These are phyloP conservation scores for Termitomyces sp. DNA, from an alignment of 768 basidiomycete species.

Conservation along the genomic window DNA sequence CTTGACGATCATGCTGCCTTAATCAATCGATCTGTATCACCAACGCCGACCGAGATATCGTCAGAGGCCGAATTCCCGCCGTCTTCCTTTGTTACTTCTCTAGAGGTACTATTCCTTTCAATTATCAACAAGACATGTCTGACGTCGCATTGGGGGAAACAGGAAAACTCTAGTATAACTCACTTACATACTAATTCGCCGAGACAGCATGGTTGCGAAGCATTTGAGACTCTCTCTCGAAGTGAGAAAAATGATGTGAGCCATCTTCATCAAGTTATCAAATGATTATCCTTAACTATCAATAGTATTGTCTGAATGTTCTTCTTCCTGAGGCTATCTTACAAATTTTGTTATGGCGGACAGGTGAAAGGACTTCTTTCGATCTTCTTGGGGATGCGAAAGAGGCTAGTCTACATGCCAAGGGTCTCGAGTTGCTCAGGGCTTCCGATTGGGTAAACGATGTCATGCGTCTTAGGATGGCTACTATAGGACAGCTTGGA, in stretches of 20 bases:
- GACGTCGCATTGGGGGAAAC: background rate
- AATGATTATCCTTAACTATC: background rate
- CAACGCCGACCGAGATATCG: conserved; percentile 15
- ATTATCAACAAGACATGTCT: background rate
- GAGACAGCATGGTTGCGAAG: conserved; percentile 30
- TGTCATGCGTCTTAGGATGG: conserved; percentile 37
- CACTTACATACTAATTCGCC: conserved; percentile 4
- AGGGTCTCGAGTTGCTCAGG: conserved; percentile 39
- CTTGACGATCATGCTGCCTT: background rate
- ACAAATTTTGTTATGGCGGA: conserved; percentile 72
- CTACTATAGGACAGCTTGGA: conserved; percentile 22
- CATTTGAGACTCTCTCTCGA: conserved; percentile 36
- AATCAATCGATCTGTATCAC: conserved; percentile 11
- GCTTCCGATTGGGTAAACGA: conserved; percentile 71
- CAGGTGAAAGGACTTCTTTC: conserved; percentile 46
- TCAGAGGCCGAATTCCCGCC: conserved; percentile 17
- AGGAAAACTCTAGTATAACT: conserved; percentile 3
- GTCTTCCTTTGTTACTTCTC: conserved; percentile 13
- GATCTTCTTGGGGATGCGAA: conserved; percentile 45
- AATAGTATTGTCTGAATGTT: conserved; percentile 66
- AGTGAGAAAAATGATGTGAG: conserved; percentile 51
- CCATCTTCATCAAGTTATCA: background rate
- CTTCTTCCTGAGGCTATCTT: conserved; percentile 66
- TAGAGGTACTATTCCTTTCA: background rate
- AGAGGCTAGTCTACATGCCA: conserved; percentile 47